phyloP scores from a whole-genome alignment of 495 filamentous ascomycete genomes.

The Xylaria bambusicola region DNA sequence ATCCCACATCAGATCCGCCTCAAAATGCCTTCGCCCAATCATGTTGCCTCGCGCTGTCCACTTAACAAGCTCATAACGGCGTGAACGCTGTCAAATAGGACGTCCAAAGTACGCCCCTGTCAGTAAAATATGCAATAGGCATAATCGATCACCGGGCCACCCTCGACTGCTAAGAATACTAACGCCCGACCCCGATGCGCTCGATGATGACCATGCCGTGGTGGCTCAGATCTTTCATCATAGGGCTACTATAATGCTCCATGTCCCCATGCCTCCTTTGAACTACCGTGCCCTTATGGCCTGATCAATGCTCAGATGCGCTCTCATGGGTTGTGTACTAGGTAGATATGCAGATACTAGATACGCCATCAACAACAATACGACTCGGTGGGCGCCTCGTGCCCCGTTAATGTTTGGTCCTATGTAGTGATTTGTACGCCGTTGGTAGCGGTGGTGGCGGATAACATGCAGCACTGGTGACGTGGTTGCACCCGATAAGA shows the following conservation, averaged over 20 bases:
- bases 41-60: neutral
- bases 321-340: conserved; percentile 7
- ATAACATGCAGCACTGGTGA: conserved; percentile 28
- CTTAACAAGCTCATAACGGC: conserved; percentile 18
- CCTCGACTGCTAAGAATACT: neutral
- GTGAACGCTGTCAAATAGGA: conserved; percentile 8
- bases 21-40: conserved; percentile 1
- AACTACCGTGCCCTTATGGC: neutral
- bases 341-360: conserved; percentile 7
- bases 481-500: conserved; percentile 35
- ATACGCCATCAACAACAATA: conserved; percentile 10
- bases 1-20: conserved; percentile 5
- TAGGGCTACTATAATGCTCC: too few relatives aligned
- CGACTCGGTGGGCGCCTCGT: neutral
- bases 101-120: neutral
- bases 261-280: neutral
- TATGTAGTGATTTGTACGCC: neutral
- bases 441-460: too few relatives aligned
- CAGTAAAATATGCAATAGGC: conserved; percentile 3
- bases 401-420: conserved; percentile 6
- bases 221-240: neutral
- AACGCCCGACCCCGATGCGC: conserved; percentile 8
- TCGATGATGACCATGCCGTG: neutral
- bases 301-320: neutral
- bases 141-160: neutral